Conservation (phyloP, 768 basidiomycete species). For the Nidula microcarpa region DNA sequence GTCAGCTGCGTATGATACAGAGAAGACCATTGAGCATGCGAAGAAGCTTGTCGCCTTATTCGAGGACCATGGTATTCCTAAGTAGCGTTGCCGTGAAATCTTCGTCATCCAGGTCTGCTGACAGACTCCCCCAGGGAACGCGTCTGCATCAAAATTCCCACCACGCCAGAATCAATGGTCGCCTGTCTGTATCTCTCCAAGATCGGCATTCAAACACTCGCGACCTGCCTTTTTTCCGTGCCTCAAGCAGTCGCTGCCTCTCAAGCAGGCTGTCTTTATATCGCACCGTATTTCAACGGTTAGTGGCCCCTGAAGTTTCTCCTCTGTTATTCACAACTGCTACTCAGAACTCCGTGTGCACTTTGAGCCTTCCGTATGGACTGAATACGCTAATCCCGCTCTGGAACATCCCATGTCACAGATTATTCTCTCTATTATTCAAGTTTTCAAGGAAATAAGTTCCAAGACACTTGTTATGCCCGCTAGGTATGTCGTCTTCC, state of each 20-base stretch:
- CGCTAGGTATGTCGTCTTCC: slow-evolving; percentile 32
- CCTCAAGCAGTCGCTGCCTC: slow-evolving; percentile 53
- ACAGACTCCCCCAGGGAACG: slow-evolving; percentile 25
- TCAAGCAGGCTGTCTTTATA: slow-evolving; percentile 48
- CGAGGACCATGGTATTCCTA: slow-evolving; percentile 37
- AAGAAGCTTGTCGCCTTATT: slow-evolving; percentile 36
- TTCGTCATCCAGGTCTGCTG: too few relatives aligned
- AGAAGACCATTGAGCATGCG: slow-evolving; percentile 39
- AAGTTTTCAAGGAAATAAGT: slow-evolving; percentile 27
- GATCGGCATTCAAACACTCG: slow-evolving; percentile 48
- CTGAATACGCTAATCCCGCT: slow-evolving; percentile 31
- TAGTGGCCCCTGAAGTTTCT: background rate
- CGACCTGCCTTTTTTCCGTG: slow-evolving; percentile 50
- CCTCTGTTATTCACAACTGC: background rate
- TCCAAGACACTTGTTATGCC: slow-evolving; percentile 44
- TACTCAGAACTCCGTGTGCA: slow-evolving; percentile 42
- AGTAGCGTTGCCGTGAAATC: slow-evolving; percentile 11
- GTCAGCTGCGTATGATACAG: slow-evolving; percentile 33
- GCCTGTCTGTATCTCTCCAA: slow-evolving; percentile 44
- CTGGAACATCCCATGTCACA: slow-evolving; percentile 38
- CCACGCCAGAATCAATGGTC: slow-evolving; percentile 47
- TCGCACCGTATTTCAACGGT: slow-evolving; percentile 60
- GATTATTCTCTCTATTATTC: slow-evolving; percentile 34
- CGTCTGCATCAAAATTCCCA: slow-evolving; percentile 59
- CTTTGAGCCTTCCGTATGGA: slow-evolving; percentile 35